Evolutionary conservation across 805 yeast species (phyloP).

Genomic region (Clavispora phyllophila): DNA sequence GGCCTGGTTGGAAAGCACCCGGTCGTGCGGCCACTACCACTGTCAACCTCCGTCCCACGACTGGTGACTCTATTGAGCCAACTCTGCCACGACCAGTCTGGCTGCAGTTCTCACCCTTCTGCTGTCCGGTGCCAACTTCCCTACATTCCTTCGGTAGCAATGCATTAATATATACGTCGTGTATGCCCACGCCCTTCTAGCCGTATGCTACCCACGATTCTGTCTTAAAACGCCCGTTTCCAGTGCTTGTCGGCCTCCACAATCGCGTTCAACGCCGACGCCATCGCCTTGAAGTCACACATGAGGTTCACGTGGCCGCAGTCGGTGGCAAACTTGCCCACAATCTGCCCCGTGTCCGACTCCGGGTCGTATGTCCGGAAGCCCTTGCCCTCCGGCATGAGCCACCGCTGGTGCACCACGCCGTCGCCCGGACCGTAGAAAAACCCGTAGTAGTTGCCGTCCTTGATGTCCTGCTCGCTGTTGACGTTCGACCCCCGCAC

Average conservation of each 20-base stretch:
- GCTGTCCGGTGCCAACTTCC: too few relatives aligned
- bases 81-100: too few relatives aligned
- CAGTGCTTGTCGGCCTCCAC: constrained; percentile 50
- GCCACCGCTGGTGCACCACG: constrained; percentile 77
- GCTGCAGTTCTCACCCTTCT: too few relatives aligned
- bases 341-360: constrained; percentile 46
- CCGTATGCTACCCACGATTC: too few relatives aligned
- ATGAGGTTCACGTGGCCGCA: constrained; percentile 78
- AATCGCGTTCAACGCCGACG: constrained; percentile 62
- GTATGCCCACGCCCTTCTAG: too few relatives aligned
- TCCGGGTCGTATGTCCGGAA: constrained; percentile 35
- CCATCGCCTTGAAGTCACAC: constrained; percentile 70
- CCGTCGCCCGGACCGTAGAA: constrained; percentile 93
- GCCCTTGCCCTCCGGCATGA: constrained; percentile 73
- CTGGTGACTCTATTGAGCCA: too few relatives aligned
- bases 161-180: too few relatives aligned
- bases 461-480: constrained; percentile 54
- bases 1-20: too few relatives aligned
- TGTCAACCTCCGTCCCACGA: too few relatives aligned
- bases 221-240: constrained; percentile 11
- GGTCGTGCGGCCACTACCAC: too few relatives aligned
- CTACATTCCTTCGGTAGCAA: too few relatives aligned
- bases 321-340: constrained; percentile 57
- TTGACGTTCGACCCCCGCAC: constrained; percentile 73
- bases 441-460: constrained; percentile 72